Base-by-base conservation (phyloP, 1,284 basidiomycete species). In the Waitea zeae region DNA sequence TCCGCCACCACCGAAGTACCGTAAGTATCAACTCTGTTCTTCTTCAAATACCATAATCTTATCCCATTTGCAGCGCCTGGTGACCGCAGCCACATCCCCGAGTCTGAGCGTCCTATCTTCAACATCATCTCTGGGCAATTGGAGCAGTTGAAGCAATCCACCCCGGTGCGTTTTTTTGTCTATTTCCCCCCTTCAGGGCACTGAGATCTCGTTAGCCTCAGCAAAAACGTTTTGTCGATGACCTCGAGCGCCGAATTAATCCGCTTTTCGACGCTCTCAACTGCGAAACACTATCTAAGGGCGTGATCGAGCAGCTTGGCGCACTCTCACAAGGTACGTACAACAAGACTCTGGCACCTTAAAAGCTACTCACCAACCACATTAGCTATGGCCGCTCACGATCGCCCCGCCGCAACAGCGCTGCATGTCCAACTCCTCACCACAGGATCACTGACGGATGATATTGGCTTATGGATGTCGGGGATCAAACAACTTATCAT, bases 261-360 rank as follows among this genome's bases (percentile, higher is more conserved):
- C 68, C 78, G 3, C 57, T 96, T 36, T 93, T 93, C 46, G 92
- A 96, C 51, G 77, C 77, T 19, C 58, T 96, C 44, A 96, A 96
- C 56, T 92, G 88, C 49, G 88, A 87, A 45, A 81, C 83, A 5
- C 53, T 96, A 14, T 78, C 82, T n/a, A 59, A 62, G 39, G 54
- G 65, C 17, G 72, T 82, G 18, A 63, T 81, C 17, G 76, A 78
- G 31, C 72, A 82, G 46, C 56, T 89, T 31, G 44, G 69, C 14
- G 65, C 71, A 30, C 62, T 89, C 28, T 62, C 70, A 2, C 61
- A 67, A 61, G 83, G 83, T 84, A 40, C 30, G 64, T 49, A 4
- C 19, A 41, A 31, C 28, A 19, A 35, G 20, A 30, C 15, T 18
- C 20, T 35, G 24, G 26, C 35, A 7, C 9, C 30, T 31, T 31